A percentile compares a stretch with the other conserved stretches of the same genome.
Evolutionary conservation across 2,329 filamentous ascomycete species (phyloP).

Genomic region (Sodiomyces alkalinus): DNA sequence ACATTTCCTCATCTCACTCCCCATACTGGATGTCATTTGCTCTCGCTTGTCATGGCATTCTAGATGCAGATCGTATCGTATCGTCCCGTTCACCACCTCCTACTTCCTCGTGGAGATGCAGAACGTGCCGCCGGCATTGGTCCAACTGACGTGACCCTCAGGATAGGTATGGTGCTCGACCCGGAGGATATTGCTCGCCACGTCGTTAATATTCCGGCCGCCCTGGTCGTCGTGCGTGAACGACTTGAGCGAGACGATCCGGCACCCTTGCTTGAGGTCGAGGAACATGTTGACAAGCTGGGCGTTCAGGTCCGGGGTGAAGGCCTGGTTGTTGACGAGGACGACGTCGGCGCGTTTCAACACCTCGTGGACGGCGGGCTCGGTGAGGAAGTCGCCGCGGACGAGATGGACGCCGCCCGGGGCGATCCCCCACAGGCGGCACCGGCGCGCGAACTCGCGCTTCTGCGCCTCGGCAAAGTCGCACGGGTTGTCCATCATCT

Average conservation of each 20-base stretch:
- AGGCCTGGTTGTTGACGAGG: constrained; percentile 95
- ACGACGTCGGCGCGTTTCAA: constrained; percentile 85
- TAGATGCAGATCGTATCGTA: no score
- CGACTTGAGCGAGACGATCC: constrained; percentile 80
- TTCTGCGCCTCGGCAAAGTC: constrained; percentile 67
- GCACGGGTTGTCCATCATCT: constrained; percentile 87
- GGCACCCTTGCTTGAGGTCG: constrained; percentile 79
- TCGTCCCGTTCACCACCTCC: constrained; percentile 3
- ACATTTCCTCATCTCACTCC: no score
- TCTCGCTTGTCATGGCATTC: no score
- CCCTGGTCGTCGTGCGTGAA: constrained; percentile 74
- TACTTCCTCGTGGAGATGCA: constrained; percentile 73
- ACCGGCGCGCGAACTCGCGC: constrained; percentile 70
- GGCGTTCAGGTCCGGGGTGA: constrained; percentile 76
- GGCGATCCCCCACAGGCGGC: constrained; percentile 74
- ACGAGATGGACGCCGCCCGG: constrained; percentile 69
- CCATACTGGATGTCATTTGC: no score
- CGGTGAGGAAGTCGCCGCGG: constrained; percentile 70
- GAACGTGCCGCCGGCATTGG: constrained; percentile 66
- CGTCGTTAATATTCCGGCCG: constrained; percentile 63
- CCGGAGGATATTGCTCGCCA: constrained; percentile 66
- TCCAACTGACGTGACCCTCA: constrained; percentile 82
- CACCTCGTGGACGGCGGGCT: constrained; percentile 51
- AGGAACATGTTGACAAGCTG: constrained; percentile 78
- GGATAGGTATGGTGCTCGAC: constrained; percentile 50